Conservation (phyloP, 768 basidiomycete genomes). For the Lentinula aciculospora region DNA sequence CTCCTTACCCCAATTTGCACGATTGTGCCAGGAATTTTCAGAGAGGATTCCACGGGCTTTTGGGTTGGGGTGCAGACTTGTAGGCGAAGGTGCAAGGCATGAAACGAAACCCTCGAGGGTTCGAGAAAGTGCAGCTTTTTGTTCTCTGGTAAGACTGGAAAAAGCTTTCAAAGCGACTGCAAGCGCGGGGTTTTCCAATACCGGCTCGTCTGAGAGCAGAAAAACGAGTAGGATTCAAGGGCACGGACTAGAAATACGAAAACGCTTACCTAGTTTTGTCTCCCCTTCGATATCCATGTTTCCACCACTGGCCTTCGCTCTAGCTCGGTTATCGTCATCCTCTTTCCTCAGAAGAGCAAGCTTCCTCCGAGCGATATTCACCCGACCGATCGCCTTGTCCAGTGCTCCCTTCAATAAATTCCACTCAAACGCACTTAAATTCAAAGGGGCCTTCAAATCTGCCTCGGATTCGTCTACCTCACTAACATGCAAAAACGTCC, state of each 20-base stretch:
- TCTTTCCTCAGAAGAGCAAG: conserved; percentile 76
- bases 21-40: conserved; percentile 65
- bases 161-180: conserved; percentile 71
- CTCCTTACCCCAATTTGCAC: conserved; percentile 60
- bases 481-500: conserved; percentile 67
- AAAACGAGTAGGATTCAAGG: conserved; percentile 7
- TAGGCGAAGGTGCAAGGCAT: conserved; percentile 43
- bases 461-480: conserved; percentile 26
- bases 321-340: conserved; percentile 80
- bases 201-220: conserved; percentile 32
- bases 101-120: conserved; percentile 73
- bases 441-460: conserved; percentile 32
- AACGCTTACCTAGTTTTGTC: conserved; percentile 37
- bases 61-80: conserved; percentile 41
- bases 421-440: conserved; percentile 72
- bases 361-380: conserved; percentile 70
- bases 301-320: conserved; percentile 58
- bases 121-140: conserved; percentile 66
- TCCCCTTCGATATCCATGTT: conserved; percentile 48
- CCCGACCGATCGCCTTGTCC: conserved; percentile 88
- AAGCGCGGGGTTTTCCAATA: conserved; percentile 61
- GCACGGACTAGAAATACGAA: neutral
- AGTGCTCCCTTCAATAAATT: conserved; percentile 75
- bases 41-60: conserved; percentile 52
- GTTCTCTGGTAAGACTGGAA: conserved; percentile 67